Base-by-base conservation (phyloP, 1,284 basidiomycete species). In the Malassezia nana region DNA sequence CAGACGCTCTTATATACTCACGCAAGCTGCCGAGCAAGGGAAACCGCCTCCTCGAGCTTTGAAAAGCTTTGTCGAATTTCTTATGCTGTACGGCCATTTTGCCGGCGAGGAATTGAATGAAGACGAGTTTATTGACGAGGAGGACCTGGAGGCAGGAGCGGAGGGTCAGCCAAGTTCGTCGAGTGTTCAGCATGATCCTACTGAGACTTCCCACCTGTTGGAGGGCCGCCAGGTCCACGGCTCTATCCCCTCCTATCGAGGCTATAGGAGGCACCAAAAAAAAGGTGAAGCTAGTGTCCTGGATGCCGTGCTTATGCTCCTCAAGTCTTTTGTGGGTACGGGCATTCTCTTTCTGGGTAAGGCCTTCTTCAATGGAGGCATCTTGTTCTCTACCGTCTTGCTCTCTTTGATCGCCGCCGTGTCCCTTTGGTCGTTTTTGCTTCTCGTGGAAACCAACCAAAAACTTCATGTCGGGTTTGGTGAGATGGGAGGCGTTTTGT, bases 281-380 rank as follows among this genome's bases (percentile, higher is more conserved):
- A 47, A 47, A 28, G 57, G 57, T 6, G 72, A 74, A 44, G 72
- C 72, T 6, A 53, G 62, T 5, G 67, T 71, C 2, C 46, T 59
- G 1, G 70, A 74, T n/a, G 72, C 72, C 8, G 69, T 74, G 45
- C 57, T 74, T 60, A 74, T 74, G 72, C 60, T 74, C 32, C 64
- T 72, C 55, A 96, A 98, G 76, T 85, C 88, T 0, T 98, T 99
- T 69, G 84, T 99, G 46, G 92, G 92, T 18, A 99, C 92, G 8
- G 92, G 92, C 29, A 84, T 98, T 10, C 76, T 98, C 24, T 98
- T 98, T 78, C 81, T 98, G 46, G 94, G 89, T 55, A 95, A 90
- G 78, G 92, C 85, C 84, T 96, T 98, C 78, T 84, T 83, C 78
- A 98, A 98, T 65, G 92, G 92, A 57, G 91, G 92, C 13, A 80